Evolutionary conservation across 1,284 basidiomycete species (phyloP).

Genomic region (Neotropicomus parvogracilis): DNA sequence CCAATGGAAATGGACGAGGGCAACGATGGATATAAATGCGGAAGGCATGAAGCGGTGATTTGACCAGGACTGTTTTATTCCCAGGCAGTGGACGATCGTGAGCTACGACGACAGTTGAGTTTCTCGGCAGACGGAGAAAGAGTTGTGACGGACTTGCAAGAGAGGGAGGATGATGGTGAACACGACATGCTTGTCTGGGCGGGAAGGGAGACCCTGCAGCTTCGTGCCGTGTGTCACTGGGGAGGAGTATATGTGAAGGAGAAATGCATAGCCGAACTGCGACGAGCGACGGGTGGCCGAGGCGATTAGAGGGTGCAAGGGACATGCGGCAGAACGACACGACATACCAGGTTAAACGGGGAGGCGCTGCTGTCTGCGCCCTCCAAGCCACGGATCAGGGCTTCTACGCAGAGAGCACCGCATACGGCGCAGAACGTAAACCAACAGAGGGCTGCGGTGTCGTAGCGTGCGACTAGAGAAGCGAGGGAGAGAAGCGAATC

Average conservation of each 20-base stretch:
- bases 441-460: slow-evolving; percentile 69
- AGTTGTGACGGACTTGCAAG: slow-evolving; percentile 48
- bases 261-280: slow-evolving; percentile 71
- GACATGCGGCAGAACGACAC: slow-evolving; percentile 15
- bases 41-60: slow-evolving; percentile 64
- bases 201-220: slow-evolving; percentile 43
- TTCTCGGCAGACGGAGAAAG: neutral
- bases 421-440: slow-evolving; percentile 65
- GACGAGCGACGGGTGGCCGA: neutral
- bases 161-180: slow-evolving; percentile 67
- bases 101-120: slow-evolving; percentile 39
- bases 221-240: slow-evolving; percentile 53
- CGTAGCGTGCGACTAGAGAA: slow-evolving; percentile 45
- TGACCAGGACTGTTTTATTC: slow-evolving; percentile 57
- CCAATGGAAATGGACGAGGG: slow-evolving; percentile 62
- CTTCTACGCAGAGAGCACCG: slow-evolving; percentile 57
- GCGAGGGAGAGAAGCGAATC: slow-evolving; percentile 37
- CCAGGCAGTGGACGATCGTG: slow-evolving; percentile 58
- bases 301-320: neutral
- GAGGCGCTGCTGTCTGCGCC: slow-evolving; percentile 53
- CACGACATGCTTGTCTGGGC: slow-evolving; percentile 66
- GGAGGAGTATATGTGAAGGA: slow-evolving; percentile 67
- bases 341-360: slow-evolving; percentile 63
- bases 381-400: slow-evolving; percentile 63
- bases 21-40: slow-evolving; percentile 52